Percentiles rank a stretch among this genome's conserved stretches.
These are phyloP conservation scores for Tagetes erecta DNA, from an alignment of 129 eudicot species.

Conservation along the genomic window DNA sequence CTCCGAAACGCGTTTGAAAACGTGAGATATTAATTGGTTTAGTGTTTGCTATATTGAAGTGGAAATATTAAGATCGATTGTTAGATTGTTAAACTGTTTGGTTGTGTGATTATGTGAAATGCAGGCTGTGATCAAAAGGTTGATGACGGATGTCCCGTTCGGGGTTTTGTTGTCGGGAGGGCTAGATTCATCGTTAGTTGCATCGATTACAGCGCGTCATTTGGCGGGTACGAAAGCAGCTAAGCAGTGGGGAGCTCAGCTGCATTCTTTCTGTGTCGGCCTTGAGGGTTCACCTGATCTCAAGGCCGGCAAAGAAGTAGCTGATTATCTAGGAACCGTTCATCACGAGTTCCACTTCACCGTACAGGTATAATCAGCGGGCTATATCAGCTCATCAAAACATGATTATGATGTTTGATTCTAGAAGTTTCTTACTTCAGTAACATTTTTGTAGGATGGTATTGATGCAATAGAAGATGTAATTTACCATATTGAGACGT, in stretches of 20 bases:
- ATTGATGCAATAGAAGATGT: conserved; percentile 97
- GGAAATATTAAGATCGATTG: no score
- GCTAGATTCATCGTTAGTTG: conserved; percentile 85
- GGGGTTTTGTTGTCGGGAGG: conserved; percentile 95
- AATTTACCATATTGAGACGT: conserved; percentile 83
- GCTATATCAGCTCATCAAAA: neutral
- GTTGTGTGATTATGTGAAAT: conserved; percentile 1
- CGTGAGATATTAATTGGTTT: conserved; percentile 39
- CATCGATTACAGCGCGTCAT: conserved; percentile 77
- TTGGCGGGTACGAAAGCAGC: conserved; percentile 81
- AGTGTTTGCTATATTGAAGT: neutral
- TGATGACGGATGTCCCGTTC: conserved; percentile 96
- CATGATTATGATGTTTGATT: no score
- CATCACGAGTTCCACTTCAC: conserved; percentile 88
- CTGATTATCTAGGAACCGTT: conserved; percentile 85
- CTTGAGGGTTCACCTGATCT: conserved; percentile 94
- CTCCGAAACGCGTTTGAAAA: conserved; percentile 78
- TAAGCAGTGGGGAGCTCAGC: conserved; percentile 87
- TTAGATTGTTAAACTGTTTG: neutral
- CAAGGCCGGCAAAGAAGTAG: conserved; percentile 84
- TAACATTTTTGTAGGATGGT: conserved; percentile 57
- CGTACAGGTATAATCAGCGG: conserved; percentile 57
- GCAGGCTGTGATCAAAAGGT: conserved; percentile 80
- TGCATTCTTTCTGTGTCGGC: conserved; percentile 93
- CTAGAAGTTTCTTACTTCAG: neutral